Evolutionary conservation across 352 stramenopile species (phyloP).

Genomic region (Sclerospora graminicola): DNA sequence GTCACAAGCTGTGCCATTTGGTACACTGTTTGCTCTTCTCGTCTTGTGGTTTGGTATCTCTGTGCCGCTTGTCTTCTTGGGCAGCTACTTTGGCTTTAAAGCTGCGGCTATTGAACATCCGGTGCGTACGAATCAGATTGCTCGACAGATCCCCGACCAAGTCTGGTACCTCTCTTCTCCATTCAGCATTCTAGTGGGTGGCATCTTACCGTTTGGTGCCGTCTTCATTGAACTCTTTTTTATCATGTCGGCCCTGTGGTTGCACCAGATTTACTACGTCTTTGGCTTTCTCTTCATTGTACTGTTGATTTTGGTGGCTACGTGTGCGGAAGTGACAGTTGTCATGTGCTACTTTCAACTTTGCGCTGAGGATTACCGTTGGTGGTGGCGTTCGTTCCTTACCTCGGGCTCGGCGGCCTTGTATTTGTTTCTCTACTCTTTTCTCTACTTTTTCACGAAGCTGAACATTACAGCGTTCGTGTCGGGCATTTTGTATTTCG

Average conservation of each 20-base stretch:
- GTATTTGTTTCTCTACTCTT: conserved; percentile 98
- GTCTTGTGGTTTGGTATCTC: conserved; percentile 97
- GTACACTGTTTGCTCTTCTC: conserved; percentile 94
- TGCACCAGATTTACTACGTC: conserved; percentile 99
- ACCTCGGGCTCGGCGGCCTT: conserved; percentile 92
- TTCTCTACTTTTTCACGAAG: conserved; percentile 98
- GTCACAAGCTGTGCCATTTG: conserved; percentile 89
- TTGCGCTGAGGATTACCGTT: conserved; percentile 98
- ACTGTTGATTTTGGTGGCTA: conserved; percentile 95
- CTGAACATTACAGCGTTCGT: conserved; percentile 94
- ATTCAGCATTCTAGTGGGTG: conserved; percentile 93
- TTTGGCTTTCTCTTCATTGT: conserved; percentile 99
- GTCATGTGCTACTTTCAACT: conserved; percentile 99
- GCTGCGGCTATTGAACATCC: conserved; percentile 80
- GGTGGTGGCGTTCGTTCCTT: conserved; percentile 96
- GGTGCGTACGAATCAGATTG: conserved; percentile 86
- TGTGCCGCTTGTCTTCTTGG: conserved; percentile 97
- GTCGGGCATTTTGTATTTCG: conserved; percentile 96
- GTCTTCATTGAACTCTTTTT: conserved; percentile 99
- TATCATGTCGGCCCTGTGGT: conserved; percentile 99
- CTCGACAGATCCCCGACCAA: conserved; percentile 88
- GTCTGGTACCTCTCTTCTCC: conserved; percentile 93
- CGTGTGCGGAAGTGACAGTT: conserved; percentile 97
- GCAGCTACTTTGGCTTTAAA: conserved; percentile 95
- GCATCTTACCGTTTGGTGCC: conserved; percentile 97